Conservation (phyloP, 495 filamentous ascomycete species). For the Thozetella sp. region DNA sequence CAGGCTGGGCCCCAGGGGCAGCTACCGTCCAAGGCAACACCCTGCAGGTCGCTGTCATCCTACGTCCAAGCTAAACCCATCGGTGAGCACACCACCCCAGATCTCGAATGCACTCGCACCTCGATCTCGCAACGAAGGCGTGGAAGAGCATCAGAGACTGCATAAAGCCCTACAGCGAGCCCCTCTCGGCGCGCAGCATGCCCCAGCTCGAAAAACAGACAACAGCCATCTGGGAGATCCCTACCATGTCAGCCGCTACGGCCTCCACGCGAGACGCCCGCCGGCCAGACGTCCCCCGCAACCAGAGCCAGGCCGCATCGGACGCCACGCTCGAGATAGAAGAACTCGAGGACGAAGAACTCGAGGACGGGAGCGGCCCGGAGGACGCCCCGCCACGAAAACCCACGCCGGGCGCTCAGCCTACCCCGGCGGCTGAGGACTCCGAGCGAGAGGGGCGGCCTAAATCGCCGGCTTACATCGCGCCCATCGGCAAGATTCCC, state of each 20-base stretch:
- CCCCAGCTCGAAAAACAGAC: neutral
- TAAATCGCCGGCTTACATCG: conserved; percentile 27
- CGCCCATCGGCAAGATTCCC: conserved; percentile 30
- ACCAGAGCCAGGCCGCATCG: neutral
- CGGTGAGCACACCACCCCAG: neutral
- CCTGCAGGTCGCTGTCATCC: neutral
- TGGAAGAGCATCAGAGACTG: neutral
- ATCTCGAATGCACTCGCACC: neutral
- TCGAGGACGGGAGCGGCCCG: neutral
- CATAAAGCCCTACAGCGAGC: neutral
- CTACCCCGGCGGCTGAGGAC: neutral
- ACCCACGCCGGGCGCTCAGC: neutral
- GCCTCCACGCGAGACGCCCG: neutral
- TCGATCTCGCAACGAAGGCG: neutral
- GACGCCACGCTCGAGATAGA: conserved; percentile 1
- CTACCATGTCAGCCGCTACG: neutral
- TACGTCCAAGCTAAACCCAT: neutral
- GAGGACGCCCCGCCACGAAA: neutral
- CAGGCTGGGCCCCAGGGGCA: too few relatives aligned
- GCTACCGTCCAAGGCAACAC: too few relatives aligned
- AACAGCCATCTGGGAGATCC: neutral
- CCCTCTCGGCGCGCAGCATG: neutral
- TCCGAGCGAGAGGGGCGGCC: conserved; percentile 6
- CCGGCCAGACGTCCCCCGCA: neutral
- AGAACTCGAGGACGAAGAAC: neutral